Base-by-base conservation (phyloP, 2,329 filamentous ascomycete species). In the Daldinia eschscholtzii region DNA sequence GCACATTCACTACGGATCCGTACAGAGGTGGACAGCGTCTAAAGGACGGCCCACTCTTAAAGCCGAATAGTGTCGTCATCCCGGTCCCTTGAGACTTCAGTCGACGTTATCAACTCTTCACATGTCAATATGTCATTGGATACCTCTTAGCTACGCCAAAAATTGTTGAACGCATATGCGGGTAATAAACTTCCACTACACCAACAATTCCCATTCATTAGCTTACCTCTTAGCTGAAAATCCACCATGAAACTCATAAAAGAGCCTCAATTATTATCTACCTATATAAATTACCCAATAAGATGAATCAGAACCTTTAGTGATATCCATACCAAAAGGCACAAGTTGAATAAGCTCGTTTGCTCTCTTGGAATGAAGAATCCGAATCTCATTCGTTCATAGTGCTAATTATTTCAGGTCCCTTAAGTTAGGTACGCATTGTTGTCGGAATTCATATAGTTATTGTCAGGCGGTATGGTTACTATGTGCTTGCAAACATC, bases 1-100 rank as follows among this genome's bases (percentile, higher is more conserved):
- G n/a, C n/a, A n/a, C n/a, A 42, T 18, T 42, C 39, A 5, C 13
- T 42, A 18, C 15, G n/a, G n/a, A n/a, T n/a, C n/a, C n/a, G n/a
- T n/a, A n/a, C n/a, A n/a, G n/a, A 9, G 2, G 33, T 7, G 35
- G 35, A 39, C 30, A 33, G 30, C 30, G 9, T 39, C 12, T 13
- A 42, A 20, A 18, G n/a, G n/a, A 20, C 20, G n/a, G 5, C 41
- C 41, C n/a, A 18, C 41, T 26, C 20, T 23, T 23, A 30, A 50
- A 55, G 37, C 35, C 28, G 13, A 42, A 18, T 57, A 9, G 33
- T 70, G 64, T 70, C 68, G 68, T 70, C 68, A 70, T 70, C 55
- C 67, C 60, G 60, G 60, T 42, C 33, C 35, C 57, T 68, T 50
- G 23, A 42, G 35, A 39, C 35, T 39, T 39, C 13, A 39, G 12